Evolutionary conservation across 169 alveolate species (phyloP).

Genomic region (Besnoitia besnoiti): DNA sequence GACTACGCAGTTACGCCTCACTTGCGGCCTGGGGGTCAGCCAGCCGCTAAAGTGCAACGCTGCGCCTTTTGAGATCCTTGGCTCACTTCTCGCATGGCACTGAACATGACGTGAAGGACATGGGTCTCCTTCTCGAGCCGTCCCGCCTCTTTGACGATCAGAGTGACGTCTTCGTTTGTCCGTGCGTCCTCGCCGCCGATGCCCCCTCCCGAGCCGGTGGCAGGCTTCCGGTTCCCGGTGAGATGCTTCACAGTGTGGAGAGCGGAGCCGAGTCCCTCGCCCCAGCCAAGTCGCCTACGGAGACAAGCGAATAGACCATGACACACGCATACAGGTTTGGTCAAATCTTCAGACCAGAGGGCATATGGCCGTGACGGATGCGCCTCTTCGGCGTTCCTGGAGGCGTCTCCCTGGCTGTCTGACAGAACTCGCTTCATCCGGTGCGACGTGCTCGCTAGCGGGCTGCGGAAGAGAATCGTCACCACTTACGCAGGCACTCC

Average conservation of each 20-base stretch:
- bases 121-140: neutral
- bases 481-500: neutral
- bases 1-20: no score
- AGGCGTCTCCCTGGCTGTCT: no score
- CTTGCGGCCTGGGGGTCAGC: no score
- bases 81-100: constrained; percentile 1
- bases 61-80: neutral
- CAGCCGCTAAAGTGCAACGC: no score
- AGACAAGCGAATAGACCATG: no score
- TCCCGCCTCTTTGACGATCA: neutral
- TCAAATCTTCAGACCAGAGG: no score
- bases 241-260: neutral
- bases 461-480: no score
- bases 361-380: no score
- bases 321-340: no score
- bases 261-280: neutral
- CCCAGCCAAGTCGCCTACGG: neutral
- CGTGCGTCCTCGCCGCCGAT: neutral
- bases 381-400: no score
- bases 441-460: no score
- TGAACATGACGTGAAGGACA: neutral
- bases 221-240: neutral
- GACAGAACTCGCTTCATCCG: no score
- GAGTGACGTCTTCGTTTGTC: neutral
- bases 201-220: neutral